Conservation (phyloP, 2,329 filamentous ascomycete species). For the Penicillium paneum region DNA sequence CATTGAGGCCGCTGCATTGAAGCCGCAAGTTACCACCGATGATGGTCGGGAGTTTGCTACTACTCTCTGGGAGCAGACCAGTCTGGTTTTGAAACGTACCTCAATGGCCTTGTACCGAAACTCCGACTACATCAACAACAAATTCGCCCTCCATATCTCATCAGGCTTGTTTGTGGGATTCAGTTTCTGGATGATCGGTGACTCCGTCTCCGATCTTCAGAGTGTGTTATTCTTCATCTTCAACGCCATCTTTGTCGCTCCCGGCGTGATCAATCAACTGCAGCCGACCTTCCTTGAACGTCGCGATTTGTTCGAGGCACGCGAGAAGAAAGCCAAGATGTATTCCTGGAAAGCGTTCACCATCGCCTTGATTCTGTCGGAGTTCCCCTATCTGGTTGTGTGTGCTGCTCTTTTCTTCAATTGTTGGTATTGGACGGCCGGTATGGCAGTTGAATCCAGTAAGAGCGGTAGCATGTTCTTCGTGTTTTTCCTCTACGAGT, state of each 20-base stretch:
- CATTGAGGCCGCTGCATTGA: conserved; percentile 46
- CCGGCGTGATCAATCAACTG: conserved; percentile 47
- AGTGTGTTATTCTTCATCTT: conserved; percentile 70
- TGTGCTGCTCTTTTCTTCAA: conserved; percentile 64
- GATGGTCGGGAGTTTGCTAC: conserved; percentile 62
- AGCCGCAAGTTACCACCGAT: conserved; percentile 45
- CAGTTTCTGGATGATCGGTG: conserved; percentile 66
- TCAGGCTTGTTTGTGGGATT: conserved; percentile 50
- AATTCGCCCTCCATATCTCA: conserved; percentile 55
- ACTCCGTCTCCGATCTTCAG: conserved; percentile 64
- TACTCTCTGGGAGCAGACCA: conserved; percentile 59
- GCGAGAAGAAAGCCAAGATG: conserved; percentile 68
- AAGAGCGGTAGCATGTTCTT: conserved; percentile 55
- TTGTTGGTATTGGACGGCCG: conserved; percentile 70
- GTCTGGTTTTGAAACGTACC: conserved; percentile 63
- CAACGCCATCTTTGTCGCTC: conserved; percentile 56
- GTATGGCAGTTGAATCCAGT: conserved; percentile 40
- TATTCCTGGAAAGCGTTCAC: conserved; percentile 74
- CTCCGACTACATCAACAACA: conserved; percentile 64
- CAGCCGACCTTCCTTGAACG: conserved; percentile 68
- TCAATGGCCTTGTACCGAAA: conserved; percentile 66
- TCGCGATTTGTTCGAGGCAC: conserved; percentile 62
- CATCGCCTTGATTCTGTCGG: conserved; percentile 64
- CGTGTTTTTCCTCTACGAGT: conserved; percentile 69
- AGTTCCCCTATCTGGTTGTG: conserved; percentile 65